Conservation (phyloP, 2,329 filamentous ascomycete species). For the Colletotrichum tanaceti region DNA sequence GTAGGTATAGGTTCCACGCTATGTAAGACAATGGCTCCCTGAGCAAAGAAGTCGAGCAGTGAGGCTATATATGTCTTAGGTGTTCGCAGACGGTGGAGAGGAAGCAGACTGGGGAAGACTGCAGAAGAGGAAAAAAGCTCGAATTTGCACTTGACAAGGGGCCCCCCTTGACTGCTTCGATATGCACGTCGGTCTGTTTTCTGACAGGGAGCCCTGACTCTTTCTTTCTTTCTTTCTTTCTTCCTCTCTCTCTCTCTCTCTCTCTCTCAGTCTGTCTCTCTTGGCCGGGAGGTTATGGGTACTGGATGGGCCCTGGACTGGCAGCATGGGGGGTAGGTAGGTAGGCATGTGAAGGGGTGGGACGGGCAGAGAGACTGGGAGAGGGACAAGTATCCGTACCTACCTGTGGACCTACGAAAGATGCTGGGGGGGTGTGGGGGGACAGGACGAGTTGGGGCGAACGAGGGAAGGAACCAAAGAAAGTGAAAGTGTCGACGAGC, state of each 20-base stretch:
- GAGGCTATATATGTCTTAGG: constrained; percentile 43
- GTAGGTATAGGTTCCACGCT: constrained; percentile 40
- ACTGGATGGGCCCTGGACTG: constrained; percentile 40
- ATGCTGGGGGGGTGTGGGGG: constrained; percentile 25
- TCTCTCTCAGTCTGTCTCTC: constrained; percentile 8
- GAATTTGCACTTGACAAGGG: constrained; percentile 32
- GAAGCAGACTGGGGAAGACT: constrained; percentile 33
- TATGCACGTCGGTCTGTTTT: constrained; percentile 38
- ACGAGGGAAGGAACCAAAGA: constrained; percentile 20
- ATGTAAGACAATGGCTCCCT: constrained; percentile 30
- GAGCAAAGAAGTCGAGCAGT: constrained; percentile 39
- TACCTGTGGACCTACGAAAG: no score
- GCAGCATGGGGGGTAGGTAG: constrained; percentile 42
- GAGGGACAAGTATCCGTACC: constrained; percentile 6
- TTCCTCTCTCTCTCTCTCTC: not conserved
- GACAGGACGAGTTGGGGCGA: constrained; percentile 39
- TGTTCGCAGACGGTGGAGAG: constrained; percentile 21
- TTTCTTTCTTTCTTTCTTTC: no score
- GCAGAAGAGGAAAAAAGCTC: constrained; percentile 37
- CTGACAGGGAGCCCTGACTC: constrained; percentile 40
- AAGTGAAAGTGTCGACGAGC: constrained; percentile 27
- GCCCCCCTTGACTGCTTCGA: constrained; percentile 29
- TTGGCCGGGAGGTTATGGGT: constrained; percentile 32
- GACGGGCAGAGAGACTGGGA: constrained; percentile 30
- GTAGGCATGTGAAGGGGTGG: constrained; percentile 47